These are phyloP conservation scores for Cetraspora pellucida DNA, from an alignment of 192 early-diverging fungal genomes.

Conservation along the genomic window DNA sequence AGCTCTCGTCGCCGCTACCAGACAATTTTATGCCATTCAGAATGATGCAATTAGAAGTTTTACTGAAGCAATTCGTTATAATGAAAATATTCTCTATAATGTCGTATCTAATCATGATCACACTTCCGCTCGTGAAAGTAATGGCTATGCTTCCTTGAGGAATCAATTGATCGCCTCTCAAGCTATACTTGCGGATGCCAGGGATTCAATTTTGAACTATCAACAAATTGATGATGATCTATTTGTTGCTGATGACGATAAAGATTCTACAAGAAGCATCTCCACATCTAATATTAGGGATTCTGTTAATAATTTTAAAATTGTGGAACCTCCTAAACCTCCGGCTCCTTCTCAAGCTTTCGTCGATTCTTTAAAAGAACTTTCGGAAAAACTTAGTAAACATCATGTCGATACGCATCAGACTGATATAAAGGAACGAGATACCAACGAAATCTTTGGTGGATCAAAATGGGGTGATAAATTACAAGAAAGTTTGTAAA, in stretches of 20 bases:
- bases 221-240: not conserved
- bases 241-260: not conserved
- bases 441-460: too few relatives aligned
- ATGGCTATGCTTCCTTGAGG: not conserved
- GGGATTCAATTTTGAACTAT: not conserved
- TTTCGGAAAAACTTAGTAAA: not conserved
- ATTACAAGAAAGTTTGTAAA: too few relatives aligned
- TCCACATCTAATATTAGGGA: not conserved
- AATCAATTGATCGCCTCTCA: not conserved
- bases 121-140: not conserved
- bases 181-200: not conserved
- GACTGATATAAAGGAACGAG: too few relatives aligned
- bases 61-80: not conserved
- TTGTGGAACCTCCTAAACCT: not conserved
- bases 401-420: not conserved
- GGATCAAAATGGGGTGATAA: too few relatives aligned
- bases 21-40: not conserved
- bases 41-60: slow-evolving; percentile 1
- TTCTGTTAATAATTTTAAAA: not conserved
- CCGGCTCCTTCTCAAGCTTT: not conserved
- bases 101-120: not conserved
- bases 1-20: too few relatives aligned
- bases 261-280: not conserved
- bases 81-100: slow-evolving; percentile 1
- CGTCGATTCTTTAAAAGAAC: not conserved